Conservation (phyloP, 2,329 filamentous ascomycete genomes). For the Didymella sp. region DNA sequence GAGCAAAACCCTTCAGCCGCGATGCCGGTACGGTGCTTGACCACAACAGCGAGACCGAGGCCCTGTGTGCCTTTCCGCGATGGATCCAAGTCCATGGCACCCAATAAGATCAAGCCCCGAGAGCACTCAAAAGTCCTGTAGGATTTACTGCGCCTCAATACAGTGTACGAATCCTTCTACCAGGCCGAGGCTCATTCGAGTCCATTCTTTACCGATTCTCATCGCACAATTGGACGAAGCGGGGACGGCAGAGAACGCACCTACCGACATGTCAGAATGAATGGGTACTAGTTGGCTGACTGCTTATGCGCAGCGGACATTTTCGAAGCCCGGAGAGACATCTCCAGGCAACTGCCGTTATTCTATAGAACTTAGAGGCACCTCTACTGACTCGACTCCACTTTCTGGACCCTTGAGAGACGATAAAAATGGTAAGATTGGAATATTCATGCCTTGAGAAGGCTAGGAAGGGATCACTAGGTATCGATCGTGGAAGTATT, state of each 20-base stretch:
- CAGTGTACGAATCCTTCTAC: neutral
- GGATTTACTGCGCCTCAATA: neutral
- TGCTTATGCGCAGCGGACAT: neutral
- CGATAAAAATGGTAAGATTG: neutral
- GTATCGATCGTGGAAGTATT: neutral
- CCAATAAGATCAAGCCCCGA: neutral
- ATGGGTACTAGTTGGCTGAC: neutral
- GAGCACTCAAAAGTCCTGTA: neutral
- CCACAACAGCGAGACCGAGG: neutral
- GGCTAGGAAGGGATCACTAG: neutral
- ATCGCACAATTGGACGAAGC: neutral
- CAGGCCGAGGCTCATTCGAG: neutral
- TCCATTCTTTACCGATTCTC: neutral
- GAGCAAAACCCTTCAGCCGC: neutral
- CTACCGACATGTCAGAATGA: neutral
- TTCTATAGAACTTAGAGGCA: neutral
- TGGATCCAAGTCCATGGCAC: neutral
- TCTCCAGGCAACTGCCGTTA: neutral
- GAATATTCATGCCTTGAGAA: neutral
- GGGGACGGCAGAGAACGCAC: neutral
- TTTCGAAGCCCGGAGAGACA: neutral
- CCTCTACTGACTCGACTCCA: neutral
- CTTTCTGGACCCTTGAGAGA: neutral
- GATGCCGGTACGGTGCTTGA: neutral
- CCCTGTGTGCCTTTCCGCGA: neutral